Base-by-base conservation (phyloP, 1,284 basidiomycete genomes). In the Moniliophthora roreri region DNA sequence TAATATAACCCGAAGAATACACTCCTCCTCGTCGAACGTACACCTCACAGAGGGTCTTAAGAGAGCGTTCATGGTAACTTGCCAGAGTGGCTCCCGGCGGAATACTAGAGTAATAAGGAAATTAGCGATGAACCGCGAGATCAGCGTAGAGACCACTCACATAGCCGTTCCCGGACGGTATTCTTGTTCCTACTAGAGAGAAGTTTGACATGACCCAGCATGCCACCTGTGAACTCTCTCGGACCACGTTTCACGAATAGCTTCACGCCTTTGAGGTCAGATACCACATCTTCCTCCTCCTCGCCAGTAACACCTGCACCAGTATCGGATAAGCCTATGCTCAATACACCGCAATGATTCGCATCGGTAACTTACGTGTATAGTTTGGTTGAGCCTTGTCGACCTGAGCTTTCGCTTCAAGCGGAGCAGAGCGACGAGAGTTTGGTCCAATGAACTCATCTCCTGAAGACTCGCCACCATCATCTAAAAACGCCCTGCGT, bases 41-140 rank as follows among this genome's bases (percentile, higher is more conserved):
- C 81, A 84, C 24, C 80, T 76, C 35, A 86, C 72, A 4, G 76
- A 65, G 6, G 80, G 70, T 34, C 71, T 68, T 47, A 87, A 62
- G 16, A 77, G 76, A 34, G 83, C 71, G 62, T 85, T 85, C 81
- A 87, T 82, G 1, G 82, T 80, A 2, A 85, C 80, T 60, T 87
- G 80, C 72, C 81, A 80, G 28, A 87, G 66, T 0, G 82, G 82
- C 58, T 86, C 85, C 4, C 85, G 79, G 15, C 84, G 80, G 68
- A 87, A 86, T 11, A 86, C 84, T 85, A 54, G 20, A 51, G 21
- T 32, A 32, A 32, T 11, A 32, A 23, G 13, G 8, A 34, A 16
- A 16, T 34, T n/a, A 45, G 23, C 5, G 28, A 54, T 23, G 20
- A 4, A 50, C 54, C 18, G 37, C 21, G 18, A 38, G 26, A 11